Conservation (phyloP, 1,284 basidiomycete genomes). For the Boletus smithii region DNA sequence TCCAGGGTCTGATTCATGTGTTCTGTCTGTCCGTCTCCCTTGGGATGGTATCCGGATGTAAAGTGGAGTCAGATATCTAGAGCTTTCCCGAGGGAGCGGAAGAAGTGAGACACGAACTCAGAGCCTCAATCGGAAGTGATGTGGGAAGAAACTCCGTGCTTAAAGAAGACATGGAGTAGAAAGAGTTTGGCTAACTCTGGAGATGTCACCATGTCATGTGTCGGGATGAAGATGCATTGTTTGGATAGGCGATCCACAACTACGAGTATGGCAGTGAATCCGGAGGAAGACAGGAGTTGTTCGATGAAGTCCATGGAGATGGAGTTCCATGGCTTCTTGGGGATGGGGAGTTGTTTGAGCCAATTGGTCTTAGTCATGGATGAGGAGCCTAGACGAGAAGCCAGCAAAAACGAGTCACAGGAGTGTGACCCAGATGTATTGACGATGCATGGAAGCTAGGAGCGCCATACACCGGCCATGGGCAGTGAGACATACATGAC, state of each 20-base stretch:
- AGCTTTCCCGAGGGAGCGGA: neutral
- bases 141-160: neutral
- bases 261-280: no score
- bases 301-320: conserved; percentile 2
- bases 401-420: no score
- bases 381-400: no score
- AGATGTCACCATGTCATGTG: neutral
- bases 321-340: conserved; percentile 11
- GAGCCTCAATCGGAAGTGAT: neutral
- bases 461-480: no score
- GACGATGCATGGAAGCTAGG: no score
- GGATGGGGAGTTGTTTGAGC: neutral
- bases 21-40: no score
- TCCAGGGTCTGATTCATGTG: no score
- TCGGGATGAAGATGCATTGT: no score
- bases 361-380: no score
- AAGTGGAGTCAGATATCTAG: neutral
- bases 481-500: no score
- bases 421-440: no score
- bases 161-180: neutral
- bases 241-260: no score
- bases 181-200: neutral
- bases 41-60: neutral
- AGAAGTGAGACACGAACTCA: neutral
- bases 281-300: conserved; percentile 21